Evolutionary conservation across 495 filamentous ascomycete species (phyloP), one percentile per base, ranked within the genome.

Genomic region (Penicillium cataractarum): DNA sequence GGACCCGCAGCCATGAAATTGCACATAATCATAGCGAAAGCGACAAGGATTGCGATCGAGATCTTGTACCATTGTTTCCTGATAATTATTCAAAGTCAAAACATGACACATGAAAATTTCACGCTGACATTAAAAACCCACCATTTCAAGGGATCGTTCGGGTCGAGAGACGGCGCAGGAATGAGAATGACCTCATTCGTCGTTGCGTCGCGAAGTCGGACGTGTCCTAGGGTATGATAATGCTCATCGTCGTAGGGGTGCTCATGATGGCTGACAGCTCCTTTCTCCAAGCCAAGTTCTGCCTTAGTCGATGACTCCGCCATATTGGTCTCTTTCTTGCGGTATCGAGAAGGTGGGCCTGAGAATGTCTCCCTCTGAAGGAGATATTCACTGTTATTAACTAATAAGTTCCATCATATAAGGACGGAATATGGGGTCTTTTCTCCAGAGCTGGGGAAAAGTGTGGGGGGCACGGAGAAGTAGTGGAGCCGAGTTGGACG

Each of bases 1-100:
- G 82, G 83, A 1, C 76, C 82, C 27, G 83, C 82, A 1, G 82
- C 80, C 6, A 84, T 69, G 61, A 85, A 83, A 66, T 84, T 84
- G 68, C 78, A 82, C 63, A 83, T 76, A 58, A 83, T 75, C 74
- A 85, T 82, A 37, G 81, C 81, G 2, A 79, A 37, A 52, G 78
- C 83, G 13, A 83, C 77, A n/a, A 83, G 54, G 6, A 70, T 46
- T 56, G 81, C 80, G 39, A 80, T 75, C 63, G 82, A 83, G 48
- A 78, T 76, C 50, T 80, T 80, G 65, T 74, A 76, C 48, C 22
- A 50, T 50, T 50, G 50, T 62, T 60, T 70, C 74, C 70, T 44
- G 21, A 8, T 2, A 44, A 21, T 44, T 21, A 21, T 9, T 21
- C 2, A 6, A 44, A 10, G 17, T 44, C 17, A 19, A 9, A 6